A percentile compares a stretch with the other conserved stretches of the same genome.
Evolutionary conservation across 352 stramenopile species (phyloP).

Genomic region (Phytophthora fragariae): DNA sequence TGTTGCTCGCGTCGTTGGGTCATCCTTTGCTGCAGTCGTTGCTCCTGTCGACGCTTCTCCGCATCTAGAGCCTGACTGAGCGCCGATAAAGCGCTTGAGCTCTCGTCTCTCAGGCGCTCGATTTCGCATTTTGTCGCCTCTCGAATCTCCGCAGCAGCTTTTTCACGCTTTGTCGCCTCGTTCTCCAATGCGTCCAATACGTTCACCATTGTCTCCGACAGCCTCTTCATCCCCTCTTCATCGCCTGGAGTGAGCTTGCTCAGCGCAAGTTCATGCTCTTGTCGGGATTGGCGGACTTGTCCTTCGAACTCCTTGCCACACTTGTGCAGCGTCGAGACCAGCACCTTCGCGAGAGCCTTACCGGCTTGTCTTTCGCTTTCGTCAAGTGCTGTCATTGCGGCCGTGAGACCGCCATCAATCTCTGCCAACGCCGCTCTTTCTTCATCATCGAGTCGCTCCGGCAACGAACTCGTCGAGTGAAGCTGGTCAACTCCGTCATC

Average conservation of each 20-base stretch:
- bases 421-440: constrained; percentile 16
- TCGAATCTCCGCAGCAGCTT: constrained; percentile 2
- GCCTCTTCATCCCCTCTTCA: not conserved
- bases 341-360: constrained; percentile 19
- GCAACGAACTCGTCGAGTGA: not conserved
- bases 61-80: constrained; percentile 25
- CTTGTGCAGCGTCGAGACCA: constrained; percentile 22
- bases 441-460: constrained; percentile 24
- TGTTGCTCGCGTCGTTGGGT: constrained; percentile 33
- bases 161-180: constrained; percentile 14
- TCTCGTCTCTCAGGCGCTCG: constrained; percentile 33
- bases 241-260: constrained; percentile 27
- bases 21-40: constrained; percentile 40
- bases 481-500: not conserved
- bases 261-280: constrained; percentile 26
- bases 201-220: constrained; percentile 13
- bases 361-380: constrained; percentile 13
- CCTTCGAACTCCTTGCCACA: constrained; percentile 30
- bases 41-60: constrained; percentile 39
- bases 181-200: constrained; percentile 21
- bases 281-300: constrained; percentile 24
- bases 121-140: constrained; percentile 30
- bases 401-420: constrained; percentile 25
- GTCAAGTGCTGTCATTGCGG: constrained; percentile 12
- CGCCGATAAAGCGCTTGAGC: constrained; percentile 8